Percentiles rank a stretch among this genome's conserved stretches.
Conservation (phyloP, 129 eudicot species). For the Dittrichia graveolens region DNA sequence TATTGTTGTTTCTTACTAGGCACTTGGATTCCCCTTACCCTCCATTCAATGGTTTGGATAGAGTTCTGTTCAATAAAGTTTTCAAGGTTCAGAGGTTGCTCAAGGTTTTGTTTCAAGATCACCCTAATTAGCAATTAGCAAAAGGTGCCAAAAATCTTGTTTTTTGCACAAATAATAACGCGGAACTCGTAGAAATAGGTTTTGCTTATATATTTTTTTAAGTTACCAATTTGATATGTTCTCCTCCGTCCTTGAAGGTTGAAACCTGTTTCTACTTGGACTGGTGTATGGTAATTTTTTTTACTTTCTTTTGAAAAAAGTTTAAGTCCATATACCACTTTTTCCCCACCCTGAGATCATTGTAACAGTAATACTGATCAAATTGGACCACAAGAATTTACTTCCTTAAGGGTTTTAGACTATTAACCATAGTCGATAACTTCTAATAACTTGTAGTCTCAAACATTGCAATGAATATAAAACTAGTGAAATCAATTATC, state of each 20-base stretch:
- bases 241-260: background rate
- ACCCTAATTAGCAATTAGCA: background rate
- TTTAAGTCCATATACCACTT: background rate
- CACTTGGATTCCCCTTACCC: background rate
- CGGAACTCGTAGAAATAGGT: background rate
- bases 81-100: background rate
- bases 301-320: background rate
- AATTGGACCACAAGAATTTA: background rate
- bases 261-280: conserved; percentile 9
- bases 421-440: background rate
- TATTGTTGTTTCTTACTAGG: background rate
- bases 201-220: background rate
- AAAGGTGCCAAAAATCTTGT: background rate
- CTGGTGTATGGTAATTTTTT: background rate
- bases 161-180: background rate
- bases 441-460: background rate
- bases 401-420: too few species aligned
- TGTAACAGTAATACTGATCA: background rate
- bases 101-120: background rate
- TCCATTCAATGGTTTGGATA: background rate
- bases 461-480: too few species aligned
- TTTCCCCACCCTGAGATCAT: conserved; percentile 4
- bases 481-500: too few species aligned
- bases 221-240: conserved; percentile 1
- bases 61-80: background rate